Evolutionary conservation across 2,329 filamentous ascomycete species (phyloP).

Genomic region (Fusarium pseudograminearum): DNA sequence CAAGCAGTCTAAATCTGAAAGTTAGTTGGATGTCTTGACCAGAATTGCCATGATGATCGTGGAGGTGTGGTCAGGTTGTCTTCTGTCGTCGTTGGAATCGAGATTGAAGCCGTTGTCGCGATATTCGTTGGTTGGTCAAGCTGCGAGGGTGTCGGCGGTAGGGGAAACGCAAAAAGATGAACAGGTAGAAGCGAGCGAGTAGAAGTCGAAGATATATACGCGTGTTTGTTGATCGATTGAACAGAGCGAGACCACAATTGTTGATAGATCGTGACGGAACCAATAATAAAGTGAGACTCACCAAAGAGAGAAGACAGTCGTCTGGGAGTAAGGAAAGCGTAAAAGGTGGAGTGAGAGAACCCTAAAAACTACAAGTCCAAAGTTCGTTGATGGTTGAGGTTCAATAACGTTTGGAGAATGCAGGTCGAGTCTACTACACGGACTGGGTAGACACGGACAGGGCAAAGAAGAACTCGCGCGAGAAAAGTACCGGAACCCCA

Average conservation of each 20-base stretch:
- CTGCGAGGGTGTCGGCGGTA: background rate
- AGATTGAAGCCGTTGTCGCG: background rate
- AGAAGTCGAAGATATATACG: background rate
- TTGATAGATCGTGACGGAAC: background rate
- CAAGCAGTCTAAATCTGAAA: conserved; percentile 16
- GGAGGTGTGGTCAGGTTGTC: background rate
- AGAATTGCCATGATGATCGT: background rate
- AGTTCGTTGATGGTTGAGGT: conserved; percentile 23
- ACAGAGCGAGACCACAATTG: background rate
- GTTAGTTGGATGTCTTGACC: conserved; percentile 15
- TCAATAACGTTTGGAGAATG: conserved; percentile 31
- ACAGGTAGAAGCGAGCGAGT: background rate
- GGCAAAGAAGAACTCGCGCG: conserved; percentile 48
- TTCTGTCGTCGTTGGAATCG: background rate
- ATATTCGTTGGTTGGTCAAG: background rate
- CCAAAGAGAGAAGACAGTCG: conserved; percentile 39
- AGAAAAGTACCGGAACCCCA: conserved; percentile 51
- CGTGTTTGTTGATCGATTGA: conserved; percentile 10
- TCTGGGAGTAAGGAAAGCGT: conserved; percentile 24
- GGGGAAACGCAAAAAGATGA: background rate
- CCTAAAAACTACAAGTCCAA: conserved; percentile 35
- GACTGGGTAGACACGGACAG: conserved; percentile 48
- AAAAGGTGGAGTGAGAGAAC: conserved; percentile 20
- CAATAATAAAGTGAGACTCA: conserved; percentile 27
- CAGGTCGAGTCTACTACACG: conserved; percentile 45